These are phyloP conservation scores for Panellus pusillus DNA, from an alignment of 768 basidiomycete genomes.

Conservation along the genomic window DNA sequence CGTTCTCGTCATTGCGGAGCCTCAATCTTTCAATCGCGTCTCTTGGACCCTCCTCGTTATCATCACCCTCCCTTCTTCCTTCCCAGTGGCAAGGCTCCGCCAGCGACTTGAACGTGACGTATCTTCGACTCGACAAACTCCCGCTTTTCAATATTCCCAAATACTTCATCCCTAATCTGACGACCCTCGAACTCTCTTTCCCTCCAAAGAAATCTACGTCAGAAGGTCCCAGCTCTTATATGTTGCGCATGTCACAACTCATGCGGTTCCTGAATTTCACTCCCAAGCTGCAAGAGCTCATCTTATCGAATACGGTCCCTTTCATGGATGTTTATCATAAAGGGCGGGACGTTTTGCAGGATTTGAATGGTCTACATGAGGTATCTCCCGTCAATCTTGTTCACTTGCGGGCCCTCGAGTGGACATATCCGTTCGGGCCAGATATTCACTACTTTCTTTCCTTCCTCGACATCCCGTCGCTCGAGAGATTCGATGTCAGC, in stretches of 20 bases:
- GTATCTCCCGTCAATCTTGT: slow-evolving; percentile 34
- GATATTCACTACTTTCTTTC: slow-evolving; percentile 46
- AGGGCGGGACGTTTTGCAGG: slow-evolving; percentile 9
- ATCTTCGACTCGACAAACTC: slow-evolving; percentile 43
- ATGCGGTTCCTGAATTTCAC: slow-evolving; percentile 36
- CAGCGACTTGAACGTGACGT: slow-evolving; percentile 24
- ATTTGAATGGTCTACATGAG: not conserved
- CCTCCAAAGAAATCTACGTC: slow-evolving; percentile 27
- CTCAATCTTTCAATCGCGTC: slow-evolving; percentile 27
- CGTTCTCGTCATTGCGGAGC: slow-evolving; percentile 23
- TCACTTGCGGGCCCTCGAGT: slow-evolving; percentile 44
- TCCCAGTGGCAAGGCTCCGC: not conserved
- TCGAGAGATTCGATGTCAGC: slow-evolving; percentile 46
- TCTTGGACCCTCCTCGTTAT: slow-evolving; percentile 2
- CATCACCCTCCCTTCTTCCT: slow-evolving; percentile 5
- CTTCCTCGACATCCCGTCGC: slow-evolving; percentile 37
- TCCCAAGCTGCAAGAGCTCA: slow-evolving; percentile 42
- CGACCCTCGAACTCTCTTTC: slow-evolving; percentile 43
- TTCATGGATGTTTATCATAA: slow-evolving; percentile 34
- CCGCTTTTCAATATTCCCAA: slow-evolving; percentile 39
- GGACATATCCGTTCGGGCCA: slow-evolving; percentile 44
- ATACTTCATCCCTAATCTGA: slow-evolving; percentile 38
- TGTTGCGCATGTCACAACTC: slow-evolving; percentile 41
- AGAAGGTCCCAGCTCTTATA: slow-evolving; percentile 29
- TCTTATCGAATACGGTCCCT: slow-evolving; percentile 42